These are phyloP conservation scores for Starmerella apis DNA, from an alignment of 805 yeast species.

Conservation along the genomic window DNA sequence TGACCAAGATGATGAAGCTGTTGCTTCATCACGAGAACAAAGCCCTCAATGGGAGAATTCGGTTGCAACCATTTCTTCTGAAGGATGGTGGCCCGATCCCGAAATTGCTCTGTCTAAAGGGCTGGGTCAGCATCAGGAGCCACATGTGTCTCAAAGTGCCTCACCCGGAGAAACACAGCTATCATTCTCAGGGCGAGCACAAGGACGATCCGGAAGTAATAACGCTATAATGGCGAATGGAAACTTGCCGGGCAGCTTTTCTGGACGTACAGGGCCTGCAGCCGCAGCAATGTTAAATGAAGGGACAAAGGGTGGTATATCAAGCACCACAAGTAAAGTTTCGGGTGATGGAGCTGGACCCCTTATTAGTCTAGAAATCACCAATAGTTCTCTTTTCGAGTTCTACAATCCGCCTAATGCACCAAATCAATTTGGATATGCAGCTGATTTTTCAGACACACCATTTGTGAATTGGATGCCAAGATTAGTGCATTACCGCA, in stretches of 20 bases:
- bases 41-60: conserved; percentile 1
- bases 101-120: not conserved
- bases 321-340: not conserved
- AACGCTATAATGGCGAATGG: not conserved
- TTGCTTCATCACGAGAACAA: not conserved
- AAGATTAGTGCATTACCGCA: conserved; percentile 36
- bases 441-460: not conserved
- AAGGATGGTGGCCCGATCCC: not conserved
- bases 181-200: not conserved
- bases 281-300: not conserved
- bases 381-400: not conserved
- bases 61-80: not conserved
- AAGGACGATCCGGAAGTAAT: not conserved
- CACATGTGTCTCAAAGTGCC: not conserved
- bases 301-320: not conserved
- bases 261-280: not conserved
- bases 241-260: not conserved
- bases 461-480: conserved; percentile 14
- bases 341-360: not conserved
- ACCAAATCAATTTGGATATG: not conserved
- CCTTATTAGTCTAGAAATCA: conserved; percentile 4
- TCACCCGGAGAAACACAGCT: not conserved
- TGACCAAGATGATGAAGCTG: not conserved
- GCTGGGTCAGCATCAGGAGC: not conserved
- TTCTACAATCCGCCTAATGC: not conserved